Evolutionary conservation across 2,329 filamentous ascomycete genomes (phyloP), one percentile per base, ranked within the genome.

Genomic region (Neospermospora avenae): DNA sequence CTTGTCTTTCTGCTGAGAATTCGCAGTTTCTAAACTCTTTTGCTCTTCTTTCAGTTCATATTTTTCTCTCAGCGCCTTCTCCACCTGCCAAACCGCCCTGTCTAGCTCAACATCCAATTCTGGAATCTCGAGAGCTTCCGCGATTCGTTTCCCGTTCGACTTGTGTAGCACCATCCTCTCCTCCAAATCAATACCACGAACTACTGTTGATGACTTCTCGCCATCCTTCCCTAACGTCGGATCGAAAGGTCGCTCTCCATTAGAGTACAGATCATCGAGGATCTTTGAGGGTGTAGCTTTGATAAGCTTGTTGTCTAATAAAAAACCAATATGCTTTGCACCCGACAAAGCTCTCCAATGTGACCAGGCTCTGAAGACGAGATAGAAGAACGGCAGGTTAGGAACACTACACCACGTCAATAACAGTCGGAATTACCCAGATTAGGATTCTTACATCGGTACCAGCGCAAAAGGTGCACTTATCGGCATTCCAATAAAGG

Each of bases 311-410:
- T 93, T 87, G 59, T 89, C 77, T 42, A 93, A 75, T 13, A 99
- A 82, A 74, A 91, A 95, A 66, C 93, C 84, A 35, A 98, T 78
- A 73, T 98, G 90, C 69, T 86, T 89, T 20, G 91, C 93, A 57
- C 95, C 95, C 39, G 85, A 84, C 57, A 96, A 78, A 56, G 95
- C 95, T 77, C 88, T 84, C 85, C 90, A 96, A 75, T 96, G 91
- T 20, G 90, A 96, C 88, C 90, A 98, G 25, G 91, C 89, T 65
- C 95, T 84, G 77, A 96, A 99, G 18, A 84, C 85, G 42, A 98
- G 83, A 74, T 98, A 99, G 79, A 98, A 98, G 80, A 98, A 98
- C 18, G 95, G 95, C 13, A 99, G 80, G 73, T 99, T 97, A 37
- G 93, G 93, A 64, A 97, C 82, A 63, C 91, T 96, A 22, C 7